Base-by-base conservation (phyloP, 495 filamentous ascomycete genomes). In the Jackrogersella multiformis region DNA sequence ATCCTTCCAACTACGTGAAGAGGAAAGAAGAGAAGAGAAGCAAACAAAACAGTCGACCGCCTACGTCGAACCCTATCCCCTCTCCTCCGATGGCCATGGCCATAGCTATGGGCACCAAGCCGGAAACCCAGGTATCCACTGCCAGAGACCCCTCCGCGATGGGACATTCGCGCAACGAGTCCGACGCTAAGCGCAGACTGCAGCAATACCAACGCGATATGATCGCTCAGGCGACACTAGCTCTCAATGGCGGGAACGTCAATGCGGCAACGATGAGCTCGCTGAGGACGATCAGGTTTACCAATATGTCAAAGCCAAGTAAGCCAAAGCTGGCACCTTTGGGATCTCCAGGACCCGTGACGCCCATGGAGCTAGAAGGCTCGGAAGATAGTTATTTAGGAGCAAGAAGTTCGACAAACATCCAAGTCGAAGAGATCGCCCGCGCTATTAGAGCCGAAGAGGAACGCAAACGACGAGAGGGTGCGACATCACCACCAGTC, bases 261-360 rank as follows among this genome's bases (percentile, higher is more conserved):
- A 74, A 66, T 41, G 61, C 71, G 8, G 62, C 61, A n/a, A 39
- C 70, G 1, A 44, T 71, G 5, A 60, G 45, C 30, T 74, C 74
- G 3, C 57, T 74, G 38, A 70, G 78, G 58, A 64, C 79, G 59
- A 53, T 77, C 68, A 51, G 70, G 55, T 63, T 77, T 53, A 49
- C 54, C 64, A 46, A 77, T 64, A 60, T 66, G 57, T 66, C 82
- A 77, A 76, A 74, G 63, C 82, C 90, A 34, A 78, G 79, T 9
- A 88, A 88, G 18, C 92, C 92, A 6, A 79, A 86, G 15, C 73
- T 95, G 32, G 80, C 80, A 21, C 92, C 92, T 1, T 80, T 90
- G 2, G 85, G 85, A n/a, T 92, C 89, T 42, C 90, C 91, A 0
- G 90, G 90, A 0, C 90, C 90, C 0, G 90, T 94, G 36, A 94